Percentiles rank a stretch among this genome's conserved stretches.
Conservation (phyloP, 805 yeast genomes). For the Candida krabiensis region DNA sequence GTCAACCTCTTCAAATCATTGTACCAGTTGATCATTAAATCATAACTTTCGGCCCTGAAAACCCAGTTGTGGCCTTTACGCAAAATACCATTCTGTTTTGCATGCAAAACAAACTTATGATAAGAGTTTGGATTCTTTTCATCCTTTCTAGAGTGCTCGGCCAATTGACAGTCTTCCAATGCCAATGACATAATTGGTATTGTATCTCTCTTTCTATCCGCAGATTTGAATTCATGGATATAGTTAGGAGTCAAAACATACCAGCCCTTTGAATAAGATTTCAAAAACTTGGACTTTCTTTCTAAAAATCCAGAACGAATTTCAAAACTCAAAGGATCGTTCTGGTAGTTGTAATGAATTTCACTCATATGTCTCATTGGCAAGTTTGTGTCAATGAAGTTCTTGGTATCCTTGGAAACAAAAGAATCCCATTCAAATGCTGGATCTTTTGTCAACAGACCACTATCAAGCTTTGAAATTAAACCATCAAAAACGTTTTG, state of each 20-base stretch:
- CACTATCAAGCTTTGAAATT: slow-evolving; percentile 63
- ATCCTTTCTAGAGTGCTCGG: slow-evolving; percentile 79
- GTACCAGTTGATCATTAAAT: slow-evolving; percentile 81
- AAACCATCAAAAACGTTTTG: slow-evolving; percentile 66
- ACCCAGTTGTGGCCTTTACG: slow-evolving; percentile 90
- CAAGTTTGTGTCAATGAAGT: slow-evolving; percentile 62
- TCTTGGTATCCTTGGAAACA: slow-evolving; percentile 59
- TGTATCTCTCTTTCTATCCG: slow-evolving; percentile 79
- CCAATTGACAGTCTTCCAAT: slow-evolving; percentile 74
- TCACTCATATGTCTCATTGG: slow-evolving; percentile 64
- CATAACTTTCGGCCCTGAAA: slow-evolving; percentile 85
- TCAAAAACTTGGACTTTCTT: slow-evolving; percentile 85
- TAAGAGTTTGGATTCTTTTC: slow-evolving; percentile 50
- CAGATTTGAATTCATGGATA: slow-evolving; percentile 84
- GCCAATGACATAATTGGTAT: slow-evolving; percentile 81
- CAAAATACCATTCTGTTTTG: slow-evolving; percentile 72
- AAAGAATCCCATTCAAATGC: slow-evolving; percentile 88
- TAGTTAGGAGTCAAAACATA: slow-evolving; percentile 87
- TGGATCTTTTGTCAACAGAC: slow-evolving; percentile 76
- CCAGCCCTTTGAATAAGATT: slow-evolving; percentile 88
- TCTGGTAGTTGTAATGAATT: slow-evolving; percentile 64
- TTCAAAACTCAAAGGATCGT: slow-evolving; percentile 65
- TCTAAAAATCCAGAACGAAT: slow-evolving; percentile 81
- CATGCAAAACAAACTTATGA: slow-evolving; percentile 76
- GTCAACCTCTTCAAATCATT: slow-evolving; percentile 72